Evolutionary conservation across 805 yeast species (phyloP).

Genomic region (Nakazawaea pomicola): DNA sequence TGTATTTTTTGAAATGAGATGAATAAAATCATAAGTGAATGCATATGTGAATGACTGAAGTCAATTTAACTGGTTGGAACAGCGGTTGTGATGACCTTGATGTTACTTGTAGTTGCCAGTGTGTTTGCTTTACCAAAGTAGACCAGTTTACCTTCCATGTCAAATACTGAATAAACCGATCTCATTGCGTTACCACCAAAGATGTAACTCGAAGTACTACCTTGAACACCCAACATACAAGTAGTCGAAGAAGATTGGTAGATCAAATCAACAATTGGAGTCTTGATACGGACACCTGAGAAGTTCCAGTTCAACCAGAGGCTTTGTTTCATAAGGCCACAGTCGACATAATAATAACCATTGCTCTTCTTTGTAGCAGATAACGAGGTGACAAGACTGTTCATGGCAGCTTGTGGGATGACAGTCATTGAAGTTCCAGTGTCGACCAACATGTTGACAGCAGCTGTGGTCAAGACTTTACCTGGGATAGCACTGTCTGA

Average conservation of each 20-base stretch:
- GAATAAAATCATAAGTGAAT: too few species aligned
- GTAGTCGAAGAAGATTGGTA: constrained; percentile 9
- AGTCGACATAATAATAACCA: constrained; percentile 8
- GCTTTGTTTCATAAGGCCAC: constrained; percentile 3
- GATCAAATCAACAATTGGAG: constrained; percentile 5
- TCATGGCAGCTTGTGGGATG: constrained; percentile 5
- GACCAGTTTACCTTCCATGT: constrained; percentile 48
- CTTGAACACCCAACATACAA: constrained; percentile 6
- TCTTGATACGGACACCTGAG: constrained; percentile 1
- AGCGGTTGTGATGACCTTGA: constrained; percentile 16
- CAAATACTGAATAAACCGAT: constrained; percentile 55
- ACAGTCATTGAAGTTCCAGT: constrained; percentile 11
- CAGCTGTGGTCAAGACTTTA: neutral
- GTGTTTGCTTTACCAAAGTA: constrained; percentile 44
- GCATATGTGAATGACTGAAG: too few species aligned
- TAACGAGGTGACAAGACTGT: constrained; percentile 1
- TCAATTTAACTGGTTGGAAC: constrained; percentile 2
- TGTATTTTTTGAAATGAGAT: too few species aligned
- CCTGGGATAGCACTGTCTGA: neutral
- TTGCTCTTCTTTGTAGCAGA: constrained; percentile 1
- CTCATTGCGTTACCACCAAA: constrained; percentile 63
- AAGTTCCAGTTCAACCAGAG: constrained; percentile 2
- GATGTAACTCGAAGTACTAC: constrained; percentile 20
- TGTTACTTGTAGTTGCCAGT: constrained; percentile 19
- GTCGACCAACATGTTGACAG: constrained; percentile 5